Conservation (phyloP, 352 stramenopile species). For the Stephanocyclus meneghinianus region DNA sequence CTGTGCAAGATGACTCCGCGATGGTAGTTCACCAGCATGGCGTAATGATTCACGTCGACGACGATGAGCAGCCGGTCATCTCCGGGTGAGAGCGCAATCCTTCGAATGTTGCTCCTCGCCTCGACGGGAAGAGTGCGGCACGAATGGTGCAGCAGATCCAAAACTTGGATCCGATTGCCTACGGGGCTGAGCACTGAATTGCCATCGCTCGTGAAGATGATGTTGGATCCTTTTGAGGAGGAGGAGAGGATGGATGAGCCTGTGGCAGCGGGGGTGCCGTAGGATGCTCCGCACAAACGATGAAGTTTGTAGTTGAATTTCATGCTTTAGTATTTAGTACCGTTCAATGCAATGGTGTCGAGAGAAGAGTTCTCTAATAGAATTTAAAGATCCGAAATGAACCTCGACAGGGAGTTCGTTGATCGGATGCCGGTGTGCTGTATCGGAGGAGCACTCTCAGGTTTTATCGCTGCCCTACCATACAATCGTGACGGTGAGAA, state of each 20-base stretch:
- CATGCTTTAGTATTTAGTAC: conserved; percentile 42
- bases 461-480: too few species aligned
- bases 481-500: too few species aligned
- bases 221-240: conserved; percentile 66
- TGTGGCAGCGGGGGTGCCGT: conserved; percentile 65
- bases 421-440: neutral
- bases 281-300: conserved; percentile 76
- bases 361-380: too few species aligned
- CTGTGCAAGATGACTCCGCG: conserved; percentile 77
- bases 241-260: conserved; percentile 43
- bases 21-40: conserved; percentile 79
- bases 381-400: too few species aligned
- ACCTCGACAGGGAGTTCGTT: too few species aligned
- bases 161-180: conserved; percentile 77
- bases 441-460: too few species aligned
- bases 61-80: conserved; percentile 72
- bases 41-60: conserved; percentile 79
- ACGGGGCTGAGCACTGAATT: conserved; percentile 77
- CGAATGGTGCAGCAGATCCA: conserved; percentile 76
- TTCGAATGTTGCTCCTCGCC: conserved; percentile 75
- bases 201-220: conserved; percentile 77
- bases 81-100: conserved; percentile 71
- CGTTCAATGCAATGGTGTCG: too few species aligned
- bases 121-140: conserved; percentile 77
- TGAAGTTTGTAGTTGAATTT: conserved; percentile 85